Conservation (phyloP, 2,329 filamentous ascomycete genomes). For the Sporothrix variecibatus region DNA sequence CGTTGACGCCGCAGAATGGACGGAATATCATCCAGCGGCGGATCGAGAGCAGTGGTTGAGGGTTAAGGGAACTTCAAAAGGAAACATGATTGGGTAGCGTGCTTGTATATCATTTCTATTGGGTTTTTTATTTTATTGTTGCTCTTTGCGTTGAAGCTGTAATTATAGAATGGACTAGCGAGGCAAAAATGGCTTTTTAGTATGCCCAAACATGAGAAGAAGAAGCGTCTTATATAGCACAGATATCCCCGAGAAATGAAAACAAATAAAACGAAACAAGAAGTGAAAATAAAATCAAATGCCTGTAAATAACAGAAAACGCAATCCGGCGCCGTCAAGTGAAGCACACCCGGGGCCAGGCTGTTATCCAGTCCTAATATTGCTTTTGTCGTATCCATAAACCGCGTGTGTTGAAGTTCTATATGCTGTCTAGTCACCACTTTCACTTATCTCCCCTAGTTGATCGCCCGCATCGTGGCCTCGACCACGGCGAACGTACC, state of each 20-base stretch:
- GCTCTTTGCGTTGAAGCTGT: slow-evolving; percentile 14
- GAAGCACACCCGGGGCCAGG: neutral
- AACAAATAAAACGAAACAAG: slow-evolving; percentile 8
- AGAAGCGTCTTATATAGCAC: neutral
- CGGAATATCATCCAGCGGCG: slow-evolving; percentile 66
- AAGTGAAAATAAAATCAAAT: neutral
- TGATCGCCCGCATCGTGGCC: slow-evolving; percentile 65
- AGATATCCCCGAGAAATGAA: neutral
- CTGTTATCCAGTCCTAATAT: neutral
- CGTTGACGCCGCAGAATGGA: slow-evolving; percentile 64
- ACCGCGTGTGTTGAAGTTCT: slow-evolving; percentile 8
- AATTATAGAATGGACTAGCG: slow-evolving; percentile 9
- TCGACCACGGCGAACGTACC: slow-evolving; percentile 92
- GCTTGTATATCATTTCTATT: neutral
- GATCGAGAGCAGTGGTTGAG: slow-evolving; percentile 60
- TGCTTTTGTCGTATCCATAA: slow-evolving; percentile 2
- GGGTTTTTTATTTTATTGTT: neutral
- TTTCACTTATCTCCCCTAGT: slow-evolving; percentile 34
- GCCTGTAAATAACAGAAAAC: slow-evolving; percentile 12
- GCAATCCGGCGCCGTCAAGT: neutral
- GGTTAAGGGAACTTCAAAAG: no score
- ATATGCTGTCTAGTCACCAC: neutral
- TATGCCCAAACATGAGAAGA: neutral
- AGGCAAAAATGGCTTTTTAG: neutral
- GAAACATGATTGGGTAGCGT: neutral